Percentiles rank a stretch among this genome's conserved stretches.
phyloP scores from a whole-genome alignment of 1,284 basidiomycete genomes.

The Cryptococcus sp. region DNA sequence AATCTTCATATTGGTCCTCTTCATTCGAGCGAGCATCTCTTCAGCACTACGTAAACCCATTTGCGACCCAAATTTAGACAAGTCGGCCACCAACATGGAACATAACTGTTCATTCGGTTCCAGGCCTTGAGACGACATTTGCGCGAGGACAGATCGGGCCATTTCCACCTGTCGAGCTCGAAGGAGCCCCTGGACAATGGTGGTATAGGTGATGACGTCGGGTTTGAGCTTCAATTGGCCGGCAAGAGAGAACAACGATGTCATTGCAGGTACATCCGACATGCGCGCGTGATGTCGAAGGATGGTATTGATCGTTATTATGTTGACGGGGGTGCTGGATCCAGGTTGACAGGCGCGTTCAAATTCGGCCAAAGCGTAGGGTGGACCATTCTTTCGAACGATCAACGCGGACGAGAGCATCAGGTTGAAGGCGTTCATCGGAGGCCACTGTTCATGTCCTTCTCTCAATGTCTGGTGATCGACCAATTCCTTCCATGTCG shows the following conservation, averaged over 20 bases:
- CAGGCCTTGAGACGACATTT: constrained; percentile 71
- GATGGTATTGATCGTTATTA: constrained; percentile 73
- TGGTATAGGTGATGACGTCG: constrained; percentile 75
- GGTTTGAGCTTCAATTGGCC: constrained; percentile 55
- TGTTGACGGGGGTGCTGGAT: constrained; percentile 54
- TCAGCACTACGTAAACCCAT: constrained; percentile 60
- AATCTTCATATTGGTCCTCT: constrained; percentile 49
- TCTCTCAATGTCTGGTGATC: constrained; percentile 24
- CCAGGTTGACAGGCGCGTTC: constrained; percentile 25
- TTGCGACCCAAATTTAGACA: constrained; percentile 57
- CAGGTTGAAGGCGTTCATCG: constrained; percentile 38
- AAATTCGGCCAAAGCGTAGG: constrained; percentile 34
- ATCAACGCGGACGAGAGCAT: constrained; percentile 37
- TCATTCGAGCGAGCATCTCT: constrained; percentile 66
- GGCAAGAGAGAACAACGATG: constrained; percentile 58
- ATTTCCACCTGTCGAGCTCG: constrained; percentile 64
- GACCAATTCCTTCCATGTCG: constrained; percentile 37
- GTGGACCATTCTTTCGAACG: constrained; percentile 24
- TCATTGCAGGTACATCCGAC: constrained; percentile 59
- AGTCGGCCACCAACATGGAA: constrained; percentile 67
- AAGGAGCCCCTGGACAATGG: constrained; percentile 67
- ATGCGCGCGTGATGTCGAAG: constrained; percentile 61
- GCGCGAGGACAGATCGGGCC: constrained; percentile 57
- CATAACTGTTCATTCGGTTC: constrained; percentile 67
- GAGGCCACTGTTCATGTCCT: constrained; percentile 29